Base-by-base conservation (phyloP, 1,284 basidiomycete genomes). In the Fistulina hepatica region DNA sequence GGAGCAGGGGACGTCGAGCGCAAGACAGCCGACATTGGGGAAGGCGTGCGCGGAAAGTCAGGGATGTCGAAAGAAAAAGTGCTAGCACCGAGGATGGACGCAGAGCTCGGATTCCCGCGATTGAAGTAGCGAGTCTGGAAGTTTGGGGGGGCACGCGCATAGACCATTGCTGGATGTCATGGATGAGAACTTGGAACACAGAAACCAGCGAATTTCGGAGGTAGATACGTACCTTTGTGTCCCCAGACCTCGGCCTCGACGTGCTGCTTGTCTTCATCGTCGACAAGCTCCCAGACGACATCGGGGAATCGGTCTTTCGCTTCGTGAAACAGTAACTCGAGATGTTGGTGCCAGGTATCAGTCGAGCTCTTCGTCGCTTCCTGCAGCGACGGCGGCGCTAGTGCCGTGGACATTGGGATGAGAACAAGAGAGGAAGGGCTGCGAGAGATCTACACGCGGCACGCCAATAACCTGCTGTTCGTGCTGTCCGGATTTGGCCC, bases 261-360 rank as follows among this genome's bases (percentile, higher is more conserved):
- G 25, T 40, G 39, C 21, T 65, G 60, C 19, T 61, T 58, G 31
- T 63, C 59, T 19, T 61, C 62, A 38, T 68, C 70, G 23, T 69
- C 69, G 19, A 76, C 71, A 16, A 84, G 64, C 56, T 86, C 79
- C 91, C 91, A 95, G 12, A 85, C 77, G 37, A 97, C 86, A 63
- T 95, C 92, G n/a, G 84, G 82, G 54, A 90, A 94, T 39, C 85
- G 68, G 43, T 89, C 81, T 56, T 82, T 82, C 17, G 91, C 81
- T 42, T 80, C 67, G 44, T 71, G 68, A 57, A 89, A 91, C 25
- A 95, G 70, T 2, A 64, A 54, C 45, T 76, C 69, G 9, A 95
- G 70, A 61, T 94, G 80, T 22, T 61, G 57, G 50, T 88, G 80
- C 89, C 91, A 94, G 24, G 61, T 56, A 3, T 56, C 47, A 1